Evolutionary conservation across 1,284 basidiomycete genomes (phyloP).

Genomic region (Moesziomyces sp.): DNA sequence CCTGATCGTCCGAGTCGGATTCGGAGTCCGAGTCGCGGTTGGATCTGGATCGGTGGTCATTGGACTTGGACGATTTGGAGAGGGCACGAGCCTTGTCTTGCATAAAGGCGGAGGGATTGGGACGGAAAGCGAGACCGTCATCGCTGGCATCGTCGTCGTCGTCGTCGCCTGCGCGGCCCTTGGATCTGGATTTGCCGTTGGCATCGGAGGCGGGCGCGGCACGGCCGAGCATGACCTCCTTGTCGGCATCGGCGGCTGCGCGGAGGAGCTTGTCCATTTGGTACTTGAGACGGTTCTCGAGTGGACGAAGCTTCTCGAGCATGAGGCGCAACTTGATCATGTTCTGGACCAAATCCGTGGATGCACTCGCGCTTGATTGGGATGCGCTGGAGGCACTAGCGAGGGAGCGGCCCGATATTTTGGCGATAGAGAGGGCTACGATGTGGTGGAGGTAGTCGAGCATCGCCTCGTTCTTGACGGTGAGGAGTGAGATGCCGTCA

Average conservation of each 20-base stretch:
- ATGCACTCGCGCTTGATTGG: constrained; percentile 3
- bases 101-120: constrained; percentile 75
- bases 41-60: constrained; percentile 60
- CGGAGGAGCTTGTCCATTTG: constrained; percentile 84
- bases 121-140: constrained; percentile 86
- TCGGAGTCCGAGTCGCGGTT: constrained; percentile 65
- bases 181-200: constrained; percentile 13
- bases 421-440: constrained; percentile 71
- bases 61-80: constrained; percentile 12
- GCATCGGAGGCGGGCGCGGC: constrained; percentile 9
- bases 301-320: constrained; percentile 70
- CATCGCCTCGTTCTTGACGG: constrained; percentile 85
- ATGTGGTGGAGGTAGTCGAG: constrained; percentile 89
- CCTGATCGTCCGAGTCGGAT: constrained; percentile 45
- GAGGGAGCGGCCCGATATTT: constrained; percentile 52
- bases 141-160: constrained; percentile 72
- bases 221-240: constrained; percentile 33
- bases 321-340: constrained; percentile 57
- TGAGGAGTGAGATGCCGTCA: constrained; percentile 87
- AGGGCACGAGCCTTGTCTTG: constrained; percentile 39
- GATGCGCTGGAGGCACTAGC: constrained; percentile 7
- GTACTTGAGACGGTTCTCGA: constrained; percentile 89
- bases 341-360: constrained; percentile 43
- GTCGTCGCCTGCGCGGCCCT: constrained; percentile 71
- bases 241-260: constrained; percentile 51